A percentile compares a stretch with the other conserved stretches of the same genome.
phyloP scores from a whole-genome alignment of 1,139 yeast species.

The Kodamaea plutei region DNA sequence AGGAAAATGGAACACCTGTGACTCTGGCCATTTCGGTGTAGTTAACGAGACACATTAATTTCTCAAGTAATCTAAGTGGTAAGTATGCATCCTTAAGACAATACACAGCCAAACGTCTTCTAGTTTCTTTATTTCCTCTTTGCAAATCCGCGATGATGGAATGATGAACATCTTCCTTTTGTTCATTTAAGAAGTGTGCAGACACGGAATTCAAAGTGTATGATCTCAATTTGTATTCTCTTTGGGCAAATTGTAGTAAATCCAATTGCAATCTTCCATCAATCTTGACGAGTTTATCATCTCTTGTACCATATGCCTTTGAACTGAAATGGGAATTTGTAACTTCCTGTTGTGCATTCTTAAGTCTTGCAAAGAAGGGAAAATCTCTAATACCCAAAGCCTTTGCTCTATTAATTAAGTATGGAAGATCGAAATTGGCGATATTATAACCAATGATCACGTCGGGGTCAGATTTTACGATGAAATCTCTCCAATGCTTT shows the following conservation, averaged over 20 bases:
- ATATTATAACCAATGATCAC: conserved; percentile 96
- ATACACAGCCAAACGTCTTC: conserved; percentile 93
- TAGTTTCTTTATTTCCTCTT: conserved; percentile 86
- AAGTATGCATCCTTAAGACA: conserved; percentile 95
- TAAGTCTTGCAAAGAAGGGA: conserved; percentile 83
- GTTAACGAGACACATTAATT: conserved; percentile 92
- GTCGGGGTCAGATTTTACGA: conserved; percentile 85
- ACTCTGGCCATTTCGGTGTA: conserved; percentile 99
- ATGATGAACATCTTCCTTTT: conserved; percentile 97
- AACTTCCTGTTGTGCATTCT: conserved; percentile 64
- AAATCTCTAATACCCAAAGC: conserved; percentile 65
- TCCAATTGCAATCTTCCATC: conserved; percentile 97
- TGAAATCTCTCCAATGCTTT: conserved; percentile 78
- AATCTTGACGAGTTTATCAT: conserved; percentile 83
- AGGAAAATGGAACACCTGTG: conserved; percentile 96
- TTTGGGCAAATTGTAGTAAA: conserved; percentile 84
- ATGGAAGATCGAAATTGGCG: conserved; percentile 93
- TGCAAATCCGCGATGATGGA: conserved; percentile 93
- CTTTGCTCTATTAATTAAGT: conserved; percentile 79
- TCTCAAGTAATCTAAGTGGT: conserved; percentile 82
- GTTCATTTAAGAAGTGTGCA: conserved; percentile 90
- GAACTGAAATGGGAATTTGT: conserved; percentile 85
- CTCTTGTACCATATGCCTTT: conserved; percentile 95
- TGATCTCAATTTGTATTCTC: conserved; percentile 92
- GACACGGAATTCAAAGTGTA: conserved; percentile 95